Percentiles rank a stretch among this genome's conserved stretches.
phyloP scores from a whole-genome alignment of 352 stramenopile species.

The Ophiocytium majus region DNA sequence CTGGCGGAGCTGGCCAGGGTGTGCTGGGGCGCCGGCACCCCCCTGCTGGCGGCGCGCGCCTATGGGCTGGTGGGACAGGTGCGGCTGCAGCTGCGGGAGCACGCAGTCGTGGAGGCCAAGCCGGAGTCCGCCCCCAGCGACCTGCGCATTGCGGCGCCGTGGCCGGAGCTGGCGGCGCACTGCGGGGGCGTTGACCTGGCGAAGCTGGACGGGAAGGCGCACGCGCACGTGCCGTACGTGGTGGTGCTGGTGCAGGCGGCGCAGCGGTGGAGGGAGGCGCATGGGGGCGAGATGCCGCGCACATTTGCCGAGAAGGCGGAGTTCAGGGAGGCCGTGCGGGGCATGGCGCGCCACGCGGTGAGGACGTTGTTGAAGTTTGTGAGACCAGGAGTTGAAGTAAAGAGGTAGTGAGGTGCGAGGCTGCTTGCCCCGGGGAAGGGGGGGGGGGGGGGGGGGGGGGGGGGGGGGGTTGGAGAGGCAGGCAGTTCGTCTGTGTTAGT shows the following conservation, averaged over 20 bases:
- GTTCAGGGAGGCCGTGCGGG: conserved; percentile 25
- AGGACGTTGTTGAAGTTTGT: too few species aligned
- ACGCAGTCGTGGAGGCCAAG: conserved; percentile 50
- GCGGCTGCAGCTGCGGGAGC: conserved; percentile 55
- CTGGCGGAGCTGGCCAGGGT: conserved; percentile 65
- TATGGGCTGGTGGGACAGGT: conserved; percentile 87
- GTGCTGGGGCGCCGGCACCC: conserved; percentile 69
- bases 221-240: conserved; percentile 40
- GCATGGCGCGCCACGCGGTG: neutral
- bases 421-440: too few species aligned
- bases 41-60: conserved; percentile 75
- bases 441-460: too few species aligned
- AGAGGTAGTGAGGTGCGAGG: too few species aligned
- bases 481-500: too few species aligned
- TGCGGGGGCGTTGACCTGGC: conserved; percentile 37
- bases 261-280: conserved; percentile 31
- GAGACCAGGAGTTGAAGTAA: too few species aligned
- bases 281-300: conserved; percentile 27
- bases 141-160: conserved; percentile 42
- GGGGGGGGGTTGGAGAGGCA: too few species aligned
- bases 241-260: conserved; percentile 30
- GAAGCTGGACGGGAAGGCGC: conserved; percentile 37
- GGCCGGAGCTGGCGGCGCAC: conserved; percentile 48
- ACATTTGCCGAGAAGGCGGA: conserved; percentile 30
- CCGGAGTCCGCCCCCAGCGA: conserved; percentile 35